Conservation (phyloP, 2,329 filamentous ascomycete species). For the Phyllachora maydis region DNA sequence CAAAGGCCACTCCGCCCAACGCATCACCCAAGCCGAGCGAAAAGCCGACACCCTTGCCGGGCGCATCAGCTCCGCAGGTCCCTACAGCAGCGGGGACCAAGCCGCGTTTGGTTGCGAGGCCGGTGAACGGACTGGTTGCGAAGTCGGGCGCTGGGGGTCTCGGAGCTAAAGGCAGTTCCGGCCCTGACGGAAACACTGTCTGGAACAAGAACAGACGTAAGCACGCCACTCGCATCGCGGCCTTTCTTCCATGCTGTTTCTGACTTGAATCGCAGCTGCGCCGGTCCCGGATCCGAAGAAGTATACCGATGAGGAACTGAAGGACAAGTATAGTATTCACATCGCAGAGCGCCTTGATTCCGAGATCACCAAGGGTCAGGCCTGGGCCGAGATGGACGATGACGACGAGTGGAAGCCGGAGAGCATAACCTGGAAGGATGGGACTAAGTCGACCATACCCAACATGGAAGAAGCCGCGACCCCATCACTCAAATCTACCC, state of each 20-base stretch:
- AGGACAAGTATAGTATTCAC: slow-evolving; percentile 74
- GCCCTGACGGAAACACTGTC: slow-evolving; percentile 53
- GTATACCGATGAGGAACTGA: slow-evolving; percentile 70
- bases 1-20: slow-evolving; percentile 33
- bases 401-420: slow-evolving; percentile 77
- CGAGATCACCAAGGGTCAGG: slow-evolving; percentile 53
- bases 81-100: slow-evolving; percentile 27
- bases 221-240: slow-evolving; percentile 10
- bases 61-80: slow-evolving; percentile 19
- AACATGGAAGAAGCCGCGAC: slow-evolving; percentile 29
- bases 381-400: slow-evolving; percentile 79
- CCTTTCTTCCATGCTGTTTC: slow-evolving; percentile 5
- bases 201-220: slow-evolving; percentile 81
- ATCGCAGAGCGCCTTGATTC: slow-evolving; percentile 60
- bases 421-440: slow-evolving; percentile 73
- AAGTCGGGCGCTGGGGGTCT: slow-evolving; percentile 23
- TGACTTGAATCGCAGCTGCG: slow-evolving; percentile 21
- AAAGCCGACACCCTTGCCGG: slow-evolving; percentile 24
- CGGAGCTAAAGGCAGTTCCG: slow-evolving; percentile 34
- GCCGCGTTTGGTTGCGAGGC: slow-evolving; percentile 58
- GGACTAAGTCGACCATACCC: slow-evolving; percentile 60
- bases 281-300: slow-evolving; percentile 56
- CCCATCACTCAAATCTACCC: slow-evolving; percentile 5
- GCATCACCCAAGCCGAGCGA: slow-evolving; percentile 26
- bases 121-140: slow-evolving; percentile 33